Percentiles rank a stretch among this genome's conserved stretches.
phyloP scores from a whole-genome alignment of 129 eudicot species.

The Flaveria trinervia region DNA sequence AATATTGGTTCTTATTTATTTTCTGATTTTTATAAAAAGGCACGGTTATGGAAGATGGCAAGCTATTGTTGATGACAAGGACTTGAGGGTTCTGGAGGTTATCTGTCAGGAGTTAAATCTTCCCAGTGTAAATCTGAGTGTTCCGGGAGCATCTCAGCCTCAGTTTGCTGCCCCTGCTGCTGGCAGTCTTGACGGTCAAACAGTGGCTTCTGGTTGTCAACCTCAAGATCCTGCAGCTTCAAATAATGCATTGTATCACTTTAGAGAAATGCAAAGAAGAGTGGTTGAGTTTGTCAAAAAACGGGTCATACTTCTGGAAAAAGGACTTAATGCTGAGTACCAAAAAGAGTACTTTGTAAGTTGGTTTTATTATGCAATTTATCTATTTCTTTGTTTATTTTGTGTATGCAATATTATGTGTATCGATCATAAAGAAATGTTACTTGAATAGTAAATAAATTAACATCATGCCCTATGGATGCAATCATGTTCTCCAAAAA shows the following conservation, averaged over 20 bases:
- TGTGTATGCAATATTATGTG: neutral
- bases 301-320: slow-evolving; percentile 86
- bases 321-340: slow-evolving; percentile 77
- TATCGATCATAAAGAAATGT: neutral
- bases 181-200: slow-evolving; percentile 55
- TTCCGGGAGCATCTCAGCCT: slow-evolving; percentile 52
- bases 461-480: neutral
- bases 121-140: slow-evolving; percentile 52
- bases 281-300: slow-evolving; percentile 88
- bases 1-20: neutral
- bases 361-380: slow-evolving; percentile 11
- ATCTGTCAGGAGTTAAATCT: slow-evolving; percentile 84
- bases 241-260: slow-evolving; percentile 58
- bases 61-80: slow-evolving; percentile 96
- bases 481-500: slow-evolving; percentile 3
- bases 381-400: neutral
- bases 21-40: slow-evolving; percentile 31
- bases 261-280: slow-evolving; percentile 94
- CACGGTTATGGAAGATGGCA: slow-evolving; percentile 99
- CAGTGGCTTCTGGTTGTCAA: slow-evolving; percentile 44
- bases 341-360: slow-evolving; percentile 75
- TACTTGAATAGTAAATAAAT: neutral
- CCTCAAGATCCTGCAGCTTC: slow-evolving; percentile 46
- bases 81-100: slow-evolving; percentile 67
- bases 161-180: slow-evolving; percentile 44